Percentiles rank a stretch among this genome's conserved stretches.
These are phyloP conservation scores for Annulohypoxylon stygium DNA, from an alignment of 495 filamentous ascomycete species.

Conservation along the genomic window DNA sequence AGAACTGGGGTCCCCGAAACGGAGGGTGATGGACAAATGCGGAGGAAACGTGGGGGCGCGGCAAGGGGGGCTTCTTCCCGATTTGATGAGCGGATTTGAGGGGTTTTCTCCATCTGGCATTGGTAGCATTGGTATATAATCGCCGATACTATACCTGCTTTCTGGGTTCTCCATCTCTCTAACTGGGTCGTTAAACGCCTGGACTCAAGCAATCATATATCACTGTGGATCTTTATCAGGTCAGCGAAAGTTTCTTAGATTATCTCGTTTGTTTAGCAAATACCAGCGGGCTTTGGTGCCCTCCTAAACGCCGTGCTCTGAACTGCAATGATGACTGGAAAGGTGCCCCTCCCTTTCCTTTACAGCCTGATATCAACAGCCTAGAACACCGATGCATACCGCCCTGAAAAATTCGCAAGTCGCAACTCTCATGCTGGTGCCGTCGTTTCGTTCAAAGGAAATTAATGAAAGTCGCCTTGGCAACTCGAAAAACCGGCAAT, in stretches of 20 bases:
- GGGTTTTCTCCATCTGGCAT: conserved; percentile 29
- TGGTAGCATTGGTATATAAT: conserved; percentile 5
- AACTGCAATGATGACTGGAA: conserved; percentile 29
- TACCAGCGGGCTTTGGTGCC: conserved; percentile 20
- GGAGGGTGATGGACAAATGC: conserved; percentile 9
- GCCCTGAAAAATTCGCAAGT: conserved; percentile 21
- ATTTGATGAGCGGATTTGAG: conserved; percentile 43
- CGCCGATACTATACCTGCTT: neutral
- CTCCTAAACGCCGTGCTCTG: conserved; percentile 42
- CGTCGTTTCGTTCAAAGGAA: conserved; percentile 33
- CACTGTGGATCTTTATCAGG: neutral
- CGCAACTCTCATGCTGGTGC: conserved; percentile 15
- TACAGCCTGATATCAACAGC: conserved; percentile 48
- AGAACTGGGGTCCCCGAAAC: conserved; percentile 20
- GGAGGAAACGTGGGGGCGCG: conserved; percentile 34
- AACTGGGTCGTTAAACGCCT: conserved; percentile 2
- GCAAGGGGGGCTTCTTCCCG: conserved; percentile 25
- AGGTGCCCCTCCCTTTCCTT: conserved; percentile 22
- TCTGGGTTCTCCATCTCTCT: neutral
- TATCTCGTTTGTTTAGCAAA: conserved; percentile 24
- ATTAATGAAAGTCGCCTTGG: conserved; percentile 43
- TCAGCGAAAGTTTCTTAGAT: conserved; percentile 7
- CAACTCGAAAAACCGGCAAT: conserved; percentile 33
- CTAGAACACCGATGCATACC: conserved; percentile 39
- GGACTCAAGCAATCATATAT: neutral